A percentile compares a stretch with the other conserved stretches of the same genome.
Conservation (phyloP, 768 basidiomycete genomes). For the Hericium erinaceus region DNA sequence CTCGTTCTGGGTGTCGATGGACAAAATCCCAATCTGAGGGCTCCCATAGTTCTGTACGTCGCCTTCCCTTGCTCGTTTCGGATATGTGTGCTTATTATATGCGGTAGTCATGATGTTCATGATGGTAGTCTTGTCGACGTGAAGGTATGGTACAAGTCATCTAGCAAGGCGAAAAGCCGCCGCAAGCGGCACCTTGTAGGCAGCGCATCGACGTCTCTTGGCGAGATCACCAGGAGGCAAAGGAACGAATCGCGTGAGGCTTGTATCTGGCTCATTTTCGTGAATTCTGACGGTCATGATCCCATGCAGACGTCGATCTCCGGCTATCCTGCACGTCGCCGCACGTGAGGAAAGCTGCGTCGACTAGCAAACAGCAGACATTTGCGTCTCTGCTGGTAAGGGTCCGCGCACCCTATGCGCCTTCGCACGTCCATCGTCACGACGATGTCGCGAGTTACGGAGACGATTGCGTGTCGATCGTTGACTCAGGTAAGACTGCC, state of each 20-base stretch:
- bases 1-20: conserved; percentile 56
- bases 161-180: conserved; percentile 49
- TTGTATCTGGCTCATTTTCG: background rate
- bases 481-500: no score
- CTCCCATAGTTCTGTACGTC: conserved; percentile 43
- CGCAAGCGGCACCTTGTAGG: conserved; percentile 51
- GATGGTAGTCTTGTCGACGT: conserved; percentile 38
- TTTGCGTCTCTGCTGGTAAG: conserved; percentile 10
- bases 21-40: conserved; percentile 58
- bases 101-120: conserved; percentile 14
- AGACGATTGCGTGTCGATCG: no score
- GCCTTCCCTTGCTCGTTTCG: background rate
- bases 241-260: conserved; percentile 36
- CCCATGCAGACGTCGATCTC: conserved; percentile 7
- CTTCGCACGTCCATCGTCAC: background rate
- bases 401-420: conserved; percentile 5
- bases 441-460: background rate
- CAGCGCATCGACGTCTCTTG: conserved; percentile 37
- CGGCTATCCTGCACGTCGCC: conserved; percentile 4
- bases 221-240: conserved; percentile 43
- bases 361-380: conserved; percentile 4
- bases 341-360: background rate
- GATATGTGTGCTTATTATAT: background rate
- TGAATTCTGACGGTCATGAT: background rate
- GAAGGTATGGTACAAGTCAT: conserved; percentile 46